Base-by-base conservation (phyloP, 2,329 filamentous ascomycete species). In the Diplocarpon rosae region DNA sequence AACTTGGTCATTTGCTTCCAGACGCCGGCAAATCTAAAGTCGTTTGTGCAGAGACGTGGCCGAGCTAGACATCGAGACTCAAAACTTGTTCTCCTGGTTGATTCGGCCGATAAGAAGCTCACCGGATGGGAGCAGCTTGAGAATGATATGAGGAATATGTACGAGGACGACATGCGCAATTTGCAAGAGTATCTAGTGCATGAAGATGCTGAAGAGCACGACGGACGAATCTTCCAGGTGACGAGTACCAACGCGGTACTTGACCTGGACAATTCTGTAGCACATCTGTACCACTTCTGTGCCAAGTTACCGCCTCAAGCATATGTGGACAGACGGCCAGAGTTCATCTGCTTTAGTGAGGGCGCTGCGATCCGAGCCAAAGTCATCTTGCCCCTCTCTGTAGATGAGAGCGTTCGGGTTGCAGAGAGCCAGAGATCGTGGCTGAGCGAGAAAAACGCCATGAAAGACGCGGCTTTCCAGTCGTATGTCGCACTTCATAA, bases 231-330 rank as follows among this genome's bases (percentile, higher is more conserved):
- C 12, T 67, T 73, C 43, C 54, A 54, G 13, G 62, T 77, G 3
- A 51, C 62, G 11, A 61, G 60, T 3, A 73, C 70, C 2, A 66
- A 86, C 78, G 80, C 62, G 20, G n/a, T 77, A 11, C 65, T 95
- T 12, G 83, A 83, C 10, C 69, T 87, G 1, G 75, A 85, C 31
- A 84, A 84, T 52, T 83, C 86, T 1, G 76, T 81, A 38, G 63
- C 70, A n/a, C 87, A 92, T 60, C 70, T 96, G 1, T 70, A 84
- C 37, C 86, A 94, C 62, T 93, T 95, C 54, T 95, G 89, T 61
- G 66, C 69, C 0, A 70, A 72, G 0, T 61, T 88, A 0, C 54
- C 56, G 7, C 28, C 66, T 0, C 67, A 67, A 1, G 72, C 75
- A 20, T 85, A 79, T 56, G 69, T 80, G 6, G 76, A 88, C 52